Evolutionary conservation across 352 stramenopile species (phyloP), one percentile per base, ranked within the genome.

Genomic region (Elongisporangium prolatum): DNA sequence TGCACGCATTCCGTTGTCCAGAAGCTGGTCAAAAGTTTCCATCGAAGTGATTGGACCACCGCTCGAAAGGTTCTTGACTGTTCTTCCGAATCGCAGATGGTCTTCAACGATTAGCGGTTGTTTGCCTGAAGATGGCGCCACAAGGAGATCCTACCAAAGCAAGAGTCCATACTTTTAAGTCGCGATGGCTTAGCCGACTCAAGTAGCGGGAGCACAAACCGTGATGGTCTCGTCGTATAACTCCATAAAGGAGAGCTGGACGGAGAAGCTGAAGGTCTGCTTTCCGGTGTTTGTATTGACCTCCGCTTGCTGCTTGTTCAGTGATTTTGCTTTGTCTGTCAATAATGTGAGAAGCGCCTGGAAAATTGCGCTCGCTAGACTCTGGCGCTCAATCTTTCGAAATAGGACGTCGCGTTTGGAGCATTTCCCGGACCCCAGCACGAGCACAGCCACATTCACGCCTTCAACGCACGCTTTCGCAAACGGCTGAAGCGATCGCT

Each of bases 191-290:
- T 3, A 37, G n/a, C n/a, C n/a, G n/a, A n/a, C n/a, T n/a, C n/a
- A n/a, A n/a, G n/a, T n/a, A n/a, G n/a, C n/a, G n/a, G n/a, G n/a
- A n/a, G n/a, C n/a, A n/a, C n/a, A n/a, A n/a, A 75, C 80, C 20
- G 56, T 69, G 61, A 86, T 84, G 1, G 64, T 71, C 50, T 88
- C 80, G 61, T 86, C 75, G 22, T 75, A 80, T 1, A 87, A 56
- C 55, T 89, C 80, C 22, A 68, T 68, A 51, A 86, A 79, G 11
- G 75, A 81, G 17, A 81, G 20, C 1, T 60, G 63, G 3, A 89
- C 28, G 13, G 64, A 71, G 56, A 75, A 84, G 2, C 24, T 48
- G 56, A 67, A 71, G n/a, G 20, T 38, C 21, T 50, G 56, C n/a
- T 48, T 64, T 2, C 18, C 4, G 4, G n/a, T 37, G 1, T 22